Percentiles rank a stretch among this genome's conserved stretches.
These are phyloP conservation scores for Candida tunisiensis DNA, from an alignment of 1,139 yeast genomes.

Conservation along the genomic window DNA sequence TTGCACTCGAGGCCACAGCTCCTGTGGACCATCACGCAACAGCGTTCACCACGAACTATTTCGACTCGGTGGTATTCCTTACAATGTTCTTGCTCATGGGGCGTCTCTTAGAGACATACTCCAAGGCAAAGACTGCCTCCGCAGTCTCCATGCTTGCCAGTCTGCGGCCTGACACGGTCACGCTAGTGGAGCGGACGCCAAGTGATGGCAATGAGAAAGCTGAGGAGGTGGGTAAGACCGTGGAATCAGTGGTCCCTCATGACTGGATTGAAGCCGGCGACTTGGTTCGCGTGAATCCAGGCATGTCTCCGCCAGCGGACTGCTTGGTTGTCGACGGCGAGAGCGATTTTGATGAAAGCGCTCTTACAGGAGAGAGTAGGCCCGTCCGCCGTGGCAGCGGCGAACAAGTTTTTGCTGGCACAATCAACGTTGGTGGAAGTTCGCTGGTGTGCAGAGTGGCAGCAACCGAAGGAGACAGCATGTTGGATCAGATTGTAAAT, in stretches of 20 bases:
- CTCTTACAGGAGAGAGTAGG: slow-evolving; percentile 59
- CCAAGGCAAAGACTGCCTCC: slow-evolving; percentile 51
- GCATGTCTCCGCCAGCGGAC: slow-evolving; percentile 62
- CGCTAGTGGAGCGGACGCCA: slow-evolving; percentile 25
- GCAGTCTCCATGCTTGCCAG: slow-evolving; percentile 39
- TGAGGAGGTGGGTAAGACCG: slow-evolving; percentile 5
- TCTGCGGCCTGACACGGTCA: slow-evolving; percentile 34
- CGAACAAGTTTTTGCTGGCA: slow-evolving; percentile 58
- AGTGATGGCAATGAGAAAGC: slow-evolving; percentile 4
- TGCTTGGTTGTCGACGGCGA: slow-evolving; percentile 42
- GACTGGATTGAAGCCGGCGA: slow-evolving; percentile 51
- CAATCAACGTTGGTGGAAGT: slow-evolving; percentile 42
- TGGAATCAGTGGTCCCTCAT: slow-evolving; percentile 24
- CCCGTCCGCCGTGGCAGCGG: slow-evolving; percentile 49
- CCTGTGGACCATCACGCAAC: slow-evolving; percentile 12
- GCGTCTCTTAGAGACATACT: slow-evolving; percentile 44
- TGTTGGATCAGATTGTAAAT: slow-evolving; percentile 51
- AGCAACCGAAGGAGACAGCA: slow-evolving; percentile 45
- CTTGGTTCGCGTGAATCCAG: slow-evolving; percentile 37
- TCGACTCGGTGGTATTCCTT: slow-evolving; percentile 64
- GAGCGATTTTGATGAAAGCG: slow-evolving; percentile 56
- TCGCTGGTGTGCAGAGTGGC: slow-evolving; percentile 40
- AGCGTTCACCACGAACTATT: slow-evolving; percentile 49
- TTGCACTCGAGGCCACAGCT: slow-evolving; percentile 29
- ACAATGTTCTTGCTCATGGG: slow-evolving; percentile 59